Evolutionary conservation across 768 basidiomycete species (phyloP).

Genomic region (Russula earlei): DNA sequence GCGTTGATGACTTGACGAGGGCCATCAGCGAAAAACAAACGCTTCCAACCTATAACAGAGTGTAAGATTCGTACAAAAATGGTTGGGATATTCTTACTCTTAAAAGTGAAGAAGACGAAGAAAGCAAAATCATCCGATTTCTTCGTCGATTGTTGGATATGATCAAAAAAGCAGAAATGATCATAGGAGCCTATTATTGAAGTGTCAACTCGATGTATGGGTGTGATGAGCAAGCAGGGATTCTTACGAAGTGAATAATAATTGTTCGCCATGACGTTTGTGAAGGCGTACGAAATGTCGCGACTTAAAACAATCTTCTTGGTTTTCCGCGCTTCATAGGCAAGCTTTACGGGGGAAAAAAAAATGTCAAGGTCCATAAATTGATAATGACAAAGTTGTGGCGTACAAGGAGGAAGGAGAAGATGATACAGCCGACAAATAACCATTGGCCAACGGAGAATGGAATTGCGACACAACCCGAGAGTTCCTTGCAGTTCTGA

Average conservation of each 20-base stretch:
- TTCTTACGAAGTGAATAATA: conserved; percentile 89
- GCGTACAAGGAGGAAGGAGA: conserved; percentile 88
- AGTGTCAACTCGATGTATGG: neutral
- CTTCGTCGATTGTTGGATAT: conserved; percentile 93
- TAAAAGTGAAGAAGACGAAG: conserved; percentile 99
- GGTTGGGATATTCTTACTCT: conserved; percentile 49
- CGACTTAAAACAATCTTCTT: conserved; percentile 91
- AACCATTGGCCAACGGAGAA: conserved; percentile 91
- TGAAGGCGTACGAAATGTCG: conserved; percentile 97
- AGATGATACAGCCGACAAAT: conserved; percentile 96
- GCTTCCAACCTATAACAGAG: conserved; percentile 61
- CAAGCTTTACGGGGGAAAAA: conserved; percentile 47
- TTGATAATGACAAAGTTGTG: neutral
- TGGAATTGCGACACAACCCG: conserved; percentile 75
- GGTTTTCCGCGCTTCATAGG: conserved; percentile 86
- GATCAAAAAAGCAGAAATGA: conserved; percentile 97
- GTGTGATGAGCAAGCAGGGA: neutral
- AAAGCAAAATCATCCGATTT: conserved; percentile 96
- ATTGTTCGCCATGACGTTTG: conserved; percentile 93
- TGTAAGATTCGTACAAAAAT: neutral
- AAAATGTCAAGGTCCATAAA: neutral
- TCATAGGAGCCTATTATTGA: conserved; percentile 71
- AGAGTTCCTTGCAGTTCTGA: conserved; percentile 47
- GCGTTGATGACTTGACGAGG: conserved; percentile 97
- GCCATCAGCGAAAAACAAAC: conserved; percentile 83